Evolutionary conservation across 2,329 filamentous ascomycete genomes (phyloP).

Genomic region (Xylaria digitata): DNA sequence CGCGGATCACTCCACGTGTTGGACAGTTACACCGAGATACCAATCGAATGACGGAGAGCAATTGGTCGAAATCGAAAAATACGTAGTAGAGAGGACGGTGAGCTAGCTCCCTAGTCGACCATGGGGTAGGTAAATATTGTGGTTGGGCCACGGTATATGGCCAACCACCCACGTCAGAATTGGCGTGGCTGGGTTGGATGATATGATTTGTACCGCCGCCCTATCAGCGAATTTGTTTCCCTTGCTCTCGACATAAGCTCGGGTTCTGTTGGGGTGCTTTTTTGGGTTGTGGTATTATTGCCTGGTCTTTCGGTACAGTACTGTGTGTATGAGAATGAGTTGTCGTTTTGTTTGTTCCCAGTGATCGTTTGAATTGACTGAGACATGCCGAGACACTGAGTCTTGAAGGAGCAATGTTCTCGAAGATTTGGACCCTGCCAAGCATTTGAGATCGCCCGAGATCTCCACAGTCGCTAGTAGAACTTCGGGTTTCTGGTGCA

Average conservation of each 20-base stretch:
- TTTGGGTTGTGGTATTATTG: background rate
- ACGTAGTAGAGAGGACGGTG: constrained; percentile 6
- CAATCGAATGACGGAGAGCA: background rate
- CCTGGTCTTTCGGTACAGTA: background rate
- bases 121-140: constrained; percentile 10
- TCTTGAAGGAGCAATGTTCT: constrained; percentile 29
- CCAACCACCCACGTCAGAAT: constrained; percentile 34
- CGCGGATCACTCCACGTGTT: background rate
- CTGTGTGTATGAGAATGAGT: background rate
- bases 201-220: constrained; percentile 2
- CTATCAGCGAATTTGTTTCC: background rate
- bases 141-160: constrained; percentile 19
- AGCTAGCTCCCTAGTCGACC: constrained; percentile 18
- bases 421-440: constrained; percentile 28
- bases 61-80: background rate
- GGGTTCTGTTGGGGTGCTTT: background rate
- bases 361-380: background rate
- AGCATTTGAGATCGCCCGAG: constrained; percentile 10
- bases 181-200: constrained; percentile 34
- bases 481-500: background rate
- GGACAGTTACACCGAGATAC: constrained; percentile 11
- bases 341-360: background rate
- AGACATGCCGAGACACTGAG: background rate
- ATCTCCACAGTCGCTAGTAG: background rate
- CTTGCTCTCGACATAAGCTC: background rate